These are phyloP conservation scores for Xerocomellus chrysenteron DNA, from an alignment of 768 basidiomycete species.

Conservation along the genomic window DNA sequence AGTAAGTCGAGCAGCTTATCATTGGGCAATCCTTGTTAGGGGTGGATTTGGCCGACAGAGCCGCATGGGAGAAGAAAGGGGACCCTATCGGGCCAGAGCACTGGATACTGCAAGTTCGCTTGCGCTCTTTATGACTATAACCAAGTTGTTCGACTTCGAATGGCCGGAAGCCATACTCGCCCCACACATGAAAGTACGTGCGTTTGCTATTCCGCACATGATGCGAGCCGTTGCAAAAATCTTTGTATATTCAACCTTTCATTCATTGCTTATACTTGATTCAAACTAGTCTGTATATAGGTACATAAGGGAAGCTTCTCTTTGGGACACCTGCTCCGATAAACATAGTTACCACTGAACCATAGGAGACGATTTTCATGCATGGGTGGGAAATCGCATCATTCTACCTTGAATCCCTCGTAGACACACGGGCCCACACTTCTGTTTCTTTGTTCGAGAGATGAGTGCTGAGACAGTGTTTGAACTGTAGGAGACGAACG, in stretches of 20 bases:
- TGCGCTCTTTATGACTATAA: conserved; percentile 14
- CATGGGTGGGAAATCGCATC: neutral
- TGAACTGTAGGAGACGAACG: neutral
- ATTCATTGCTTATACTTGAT: conserved; percentile 4
- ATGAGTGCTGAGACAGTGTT: conserved; percentile 8
- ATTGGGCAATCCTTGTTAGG: conserved; percentile 69
- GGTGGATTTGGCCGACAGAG: conserved; percentile 86
- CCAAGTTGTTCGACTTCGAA: conserved; percentile 1
- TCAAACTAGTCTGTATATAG: conserved; percentile 13
- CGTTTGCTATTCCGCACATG: conserved; percentile 7
- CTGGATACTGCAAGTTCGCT: neutral
- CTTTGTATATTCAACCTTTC: conserved; percentile 11
- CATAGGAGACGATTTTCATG: neutral
- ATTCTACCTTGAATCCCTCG: neutral
- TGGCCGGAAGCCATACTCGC: neutral
- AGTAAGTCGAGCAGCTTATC: too few relatives aligned
- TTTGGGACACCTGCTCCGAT: neutral
- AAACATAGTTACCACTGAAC: neutral
- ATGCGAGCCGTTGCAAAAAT: conserved; percentile 5
- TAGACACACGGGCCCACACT: conserved; percentile 6
- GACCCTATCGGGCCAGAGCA: too few relatives aligned
- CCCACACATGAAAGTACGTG: conserved; percentile 5
- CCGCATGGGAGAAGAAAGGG: conserved; percentile 43
- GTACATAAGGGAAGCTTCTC: conserved; percentile 3
- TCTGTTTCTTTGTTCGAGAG: neutral